Base-by-base conservation (phyloP, 441 rosid species). In the Adansonia madagascariensis region DNA sequence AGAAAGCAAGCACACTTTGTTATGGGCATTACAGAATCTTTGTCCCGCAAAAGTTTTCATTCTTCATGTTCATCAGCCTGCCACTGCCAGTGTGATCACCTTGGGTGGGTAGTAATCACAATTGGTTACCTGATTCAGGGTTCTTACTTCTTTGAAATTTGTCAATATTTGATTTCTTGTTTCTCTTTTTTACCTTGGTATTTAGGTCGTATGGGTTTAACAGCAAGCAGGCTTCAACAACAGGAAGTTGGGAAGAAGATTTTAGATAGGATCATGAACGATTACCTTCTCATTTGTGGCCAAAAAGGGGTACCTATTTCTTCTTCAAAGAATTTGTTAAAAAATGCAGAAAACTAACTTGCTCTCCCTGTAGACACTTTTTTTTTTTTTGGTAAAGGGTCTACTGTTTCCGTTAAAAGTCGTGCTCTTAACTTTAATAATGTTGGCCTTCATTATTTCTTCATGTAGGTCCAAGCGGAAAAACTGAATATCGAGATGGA, bases 11-110 rank as follows among this genome's bases (percentile, higher is more conserved):
- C 75, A 61, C 75, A 86, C 89, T 84, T 77, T 93, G 67, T 67
- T 85, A 27, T 91, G 97, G 97, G 91, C 94, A 53, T 63, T 89
- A 64, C 81, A 76, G 70, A 86, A 81, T 77, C 87, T 89, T 35
- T 78, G 80, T n/a, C 86, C 80, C 55, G 80, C 81, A 65, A 88
- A 75, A 57, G 61, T 88, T 61, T 87, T 85, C 79, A 81, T 91
- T 78, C 86, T 91, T 83, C 91, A 89, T 86, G 90, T 89, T 79
- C 88, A 84, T 83, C 93, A 84, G 77, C 90, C 87, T 31, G 66
- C 84, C 2, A 75, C 35, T 2, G 35, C 35, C 35, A 31, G 61
- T 67, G 47, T 35, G 4, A 80, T 71, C 71, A 63, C 82, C 27
- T 44, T 72, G 47, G 53, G 89, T 85, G 80, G 80, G 12, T 59